Conservation (phyloP, 129 eudicot genomes). For the Daucus carota region DNA sequence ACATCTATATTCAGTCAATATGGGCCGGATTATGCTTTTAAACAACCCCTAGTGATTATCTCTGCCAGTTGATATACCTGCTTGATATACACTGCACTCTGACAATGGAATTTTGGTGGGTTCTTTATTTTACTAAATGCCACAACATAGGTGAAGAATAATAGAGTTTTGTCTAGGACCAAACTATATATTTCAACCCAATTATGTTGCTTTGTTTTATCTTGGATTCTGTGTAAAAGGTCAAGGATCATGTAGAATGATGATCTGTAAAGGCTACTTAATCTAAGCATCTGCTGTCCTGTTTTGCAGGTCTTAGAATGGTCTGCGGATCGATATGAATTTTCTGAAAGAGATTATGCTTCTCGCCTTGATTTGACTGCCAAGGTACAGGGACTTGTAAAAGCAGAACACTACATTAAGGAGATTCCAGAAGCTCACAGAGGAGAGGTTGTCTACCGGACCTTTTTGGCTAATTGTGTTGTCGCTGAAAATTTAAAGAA, state of each 20-base stretch:
- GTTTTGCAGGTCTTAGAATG: conserved; percentile 70
- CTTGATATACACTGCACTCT: background rate
- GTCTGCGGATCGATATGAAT: conserved; percentile 42
- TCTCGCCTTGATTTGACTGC: conserved; percentile 66
- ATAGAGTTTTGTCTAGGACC: background rate
- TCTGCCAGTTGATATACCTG: background rate
- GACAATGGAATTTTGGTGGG: background rate
- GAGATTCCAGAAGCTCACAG: conserved; percentile 46
- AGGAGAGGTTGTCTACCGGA: conserved; percentile 53
- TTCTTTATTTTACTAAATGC: background rate
- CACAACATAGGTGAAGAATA: background rate
- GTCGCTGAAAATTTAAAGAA: conserved; percentile 24
- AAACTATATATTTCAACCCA: background rate
- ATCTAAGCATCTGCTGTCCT: conserved; percentile 4
- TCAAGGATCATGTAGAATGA: background rate
- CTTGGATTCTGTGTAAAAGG: background rate
- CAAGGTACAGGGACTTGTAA: conserved; percentile 50
- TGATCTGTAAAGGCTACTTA: background rate
- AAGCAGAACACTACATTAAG: conserved; percentile 53
- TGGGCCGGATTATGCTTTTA: background rate
- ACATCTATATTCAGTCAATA: background rate
- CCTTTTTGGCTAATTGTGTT: conserved; percentile 61
- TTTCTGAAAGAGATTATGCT: conserved; percentile 50
- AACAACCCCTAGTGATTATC: background rate
- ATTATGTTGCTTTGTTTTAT: background rate